phyloP scores from a whole-genome alignment of 2,329 filamentous ascomycete genomes.

The Alternaria sp. region DNA sequence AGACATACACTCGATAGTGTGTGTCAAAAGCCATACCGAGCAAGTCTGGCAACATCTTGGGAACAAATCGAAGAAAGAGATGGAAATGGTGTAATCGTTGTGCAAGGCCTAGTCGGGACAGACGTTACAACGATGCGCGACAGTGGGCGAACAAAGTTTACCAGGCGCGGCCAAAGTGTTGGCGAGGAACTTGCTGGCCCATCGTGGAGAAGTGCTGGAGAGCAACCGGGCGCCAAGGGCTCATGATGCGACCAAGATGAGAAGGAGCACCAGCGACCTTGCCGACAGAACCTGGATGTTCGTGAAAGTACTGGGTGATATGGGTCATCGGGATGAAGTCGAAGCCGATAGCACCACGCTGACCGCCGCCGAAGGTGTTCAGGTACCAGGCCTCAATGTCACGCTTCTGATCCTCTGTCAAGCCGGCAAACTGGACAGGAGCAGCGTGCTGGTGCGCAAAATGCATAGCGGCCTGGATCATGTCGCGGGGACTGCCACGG shows the following conservation, averaged over 20 bases:
- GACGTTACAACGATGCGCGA: constrained; percentile 11
- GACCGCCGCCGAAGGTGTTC: constrained; percentile 27
- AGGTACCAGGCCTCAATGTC: constrained; percentile 38
- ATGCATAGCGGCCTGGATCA: constrained; percentile 31
- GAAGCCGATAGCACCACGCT: constrained; percentile 34
- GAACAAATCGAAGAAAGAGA: constrained; percentile 24
- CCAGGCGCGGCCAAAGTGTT: constrained; percentile 17
- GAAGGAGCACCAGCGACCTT: constrained; percentile 18
- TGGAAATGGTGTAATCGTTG: constrained; percentile 7
- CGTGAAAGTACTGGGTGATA: constrained; percentile 29
- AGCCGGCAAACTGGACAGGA: constrained; percentile 15
- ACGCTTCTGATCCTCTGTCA: constrained; percentile 31
- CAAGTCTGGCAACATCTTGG: constrained; percentile 25
- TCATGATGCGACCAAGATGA: constrained; percentile 16
- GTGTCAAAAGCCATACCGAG: constrained; percentile 11
- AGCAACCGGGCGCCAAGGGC: neutral
- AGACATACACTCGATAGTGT: constrained; percentile 19
- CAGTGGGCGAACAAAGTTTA: constrained; percentile 11
- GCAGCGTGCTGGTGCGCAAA: constrained; percentile 27
- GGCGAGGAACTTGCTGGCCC: constrained; percentile 4
- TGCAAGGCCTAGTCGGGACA: constrained; percentile 2
- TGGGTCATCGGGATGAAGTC: constrained; percentile 38
- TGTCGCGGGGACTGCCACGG: constrained; percentile 70
- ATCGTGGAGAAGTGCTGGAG: neutral
- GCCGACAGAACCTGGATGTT: constrained; percentile 20